Evolutionary conservation across 805 yeast species (phyloP).

Genomic region (Wickerhamiella sorbophila): DNA sequence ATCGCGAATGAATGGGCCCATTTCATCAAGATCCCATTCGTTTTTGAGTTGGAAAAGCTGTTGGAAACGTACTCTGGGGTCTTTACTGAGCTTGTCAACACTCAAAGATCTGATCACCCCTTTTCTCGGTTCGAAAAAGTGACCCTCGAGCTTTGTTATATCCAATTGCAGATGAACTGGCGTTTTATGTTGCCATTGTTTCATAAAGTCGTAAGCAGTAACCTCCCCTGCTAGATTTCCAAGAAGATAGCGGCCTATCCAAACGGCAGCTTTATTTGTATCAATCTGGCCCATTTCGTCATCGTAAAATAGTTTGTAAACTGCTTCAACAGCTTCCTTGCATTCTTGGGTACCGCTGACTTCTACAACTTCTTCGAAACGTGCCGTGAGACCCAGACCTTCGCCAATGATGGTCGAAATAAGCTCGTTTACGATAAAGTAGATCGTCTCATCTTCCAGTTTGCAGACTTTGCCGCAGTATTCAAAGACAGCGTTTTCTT

Average conservation of each 20-base stretch:
- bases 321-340: slow-evolving; percentile 33
- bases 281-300: slow-evolving; percentile 29
- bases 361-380: not conserved
- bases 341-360: slow-evolving; percentile 23
- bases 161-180: slow-evolving; percentile 51
- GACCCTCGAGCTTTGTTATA: slow-evolving; percentile 39
- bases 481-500: slow-evolving; percentile 39
- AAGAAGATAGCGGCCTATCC: slow-evolving; percentile 51
- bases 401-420: slow-evolving; percentile 17
- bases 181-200: slow-evolving; percentile 24
- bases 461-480: slow-evolving; percentile 32
- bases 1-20: slow-evolving; percentile 49
- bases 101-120: slow-evolving; percentile 42
- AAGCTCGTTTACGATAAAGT: slow-evolving; percentile 17
- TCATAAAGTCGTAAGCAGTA: slow-evolving; percentile 31
- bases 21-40: slow-evolving; percentile 47
- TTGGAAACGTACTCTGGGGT: slow-evolving; percentile 36
- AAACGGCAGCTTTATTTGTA: slow-evolving; percentile 32
- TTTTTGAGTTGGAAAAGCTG: slow-evolving; percentile 40
- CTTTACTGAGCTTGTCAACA: slow-evolving; percentile 33
- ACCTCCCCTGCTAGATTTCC: slow-evolving; percentile 24
- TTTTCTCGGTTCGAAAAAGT: slow-evolving; percentile 34
- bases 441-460: slow-evolving; percentile 18
- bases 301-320: slow-evolving; percentile 34
- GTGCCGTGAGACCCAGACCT: not conserved